These are phyloP conservation scores for Trichoderma citrinoviride DNA, from an alignment of 2,329 filamentous ascomycete species.

Conservation along the genomic window DNA sequence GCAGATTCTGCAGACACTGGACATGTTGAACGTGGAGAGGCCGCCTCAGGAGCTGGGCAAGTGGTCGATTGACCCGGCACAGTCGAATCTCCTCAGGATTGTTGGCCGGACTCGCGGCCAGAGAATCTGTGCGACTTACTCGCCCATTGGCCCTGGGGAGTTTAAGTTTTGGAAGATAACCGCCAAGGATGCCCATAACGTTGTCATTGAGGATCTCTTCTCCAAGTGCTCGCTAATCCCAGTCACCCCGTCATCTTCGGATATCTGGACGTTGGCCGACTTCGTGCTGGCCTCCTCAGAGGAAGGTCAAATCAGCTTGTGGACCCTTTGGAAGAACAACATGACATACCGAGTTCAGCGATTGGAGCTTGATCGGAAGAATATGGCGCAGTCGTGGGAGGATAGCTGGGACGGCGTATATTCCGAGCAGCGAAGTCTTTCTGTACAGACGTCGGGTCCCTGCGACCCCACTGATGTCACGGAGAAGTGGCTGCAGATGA, in stretches of 20 bases:
- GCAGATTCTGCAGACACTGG: conserved; percentile 70
- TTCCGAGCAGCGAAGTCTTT: conserved; percentile 55
- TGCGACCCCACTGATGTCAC: conserved; percentile 67
- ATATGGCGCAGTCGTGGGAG: conserved; percentile 60
- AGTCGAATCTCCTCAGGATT: conserved; percentile 72
- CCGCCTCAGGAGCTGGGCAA: conserved; percentile 68
- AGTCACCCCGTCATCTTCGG: conserved; percentile 65
- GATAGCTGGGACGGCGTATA: conserved; percentile 69
- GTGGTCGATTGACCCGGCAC: conserved; percentile 75
- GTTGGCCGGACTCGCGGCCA: conserved; percentile 56
- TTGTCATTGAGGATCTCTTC: conserved; percentile 71
- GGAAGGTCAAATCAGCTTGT: conserved; percentile 60
- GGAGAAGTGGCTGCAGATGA: conserved; percentile 81
- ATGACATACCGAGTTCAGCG: conserved; percentile 72
- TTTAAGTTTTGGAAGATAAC: conserved; percentile 91
- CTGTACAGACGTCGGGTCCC: conserved; percentile 56
- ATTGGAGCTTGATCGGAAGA: conserved; percentile 68
- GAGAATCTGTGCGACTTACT: conserved; percentile 73
- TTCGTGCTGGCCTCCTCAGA: conserved; percentile 61
- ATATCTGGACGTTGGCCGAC: conserved; percentile 77
- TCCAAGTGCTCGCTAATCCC: conserved; percentile 60
- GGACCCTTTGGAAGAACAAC: conserved; percentile 84
- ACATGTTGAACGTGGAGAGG: conserved; percentile 68
- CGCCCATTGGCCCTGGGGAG: conserved; percentile 79
- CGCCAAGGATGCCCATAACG: conserved; percentile 60